A percentile compares a stretch with the other conserved stretches of the same genome.
Evolutionary conservation across 2,329 filamentous ascomycete genomes (phyloP).

Genomic region (Microascus cirrosus): DNA sequence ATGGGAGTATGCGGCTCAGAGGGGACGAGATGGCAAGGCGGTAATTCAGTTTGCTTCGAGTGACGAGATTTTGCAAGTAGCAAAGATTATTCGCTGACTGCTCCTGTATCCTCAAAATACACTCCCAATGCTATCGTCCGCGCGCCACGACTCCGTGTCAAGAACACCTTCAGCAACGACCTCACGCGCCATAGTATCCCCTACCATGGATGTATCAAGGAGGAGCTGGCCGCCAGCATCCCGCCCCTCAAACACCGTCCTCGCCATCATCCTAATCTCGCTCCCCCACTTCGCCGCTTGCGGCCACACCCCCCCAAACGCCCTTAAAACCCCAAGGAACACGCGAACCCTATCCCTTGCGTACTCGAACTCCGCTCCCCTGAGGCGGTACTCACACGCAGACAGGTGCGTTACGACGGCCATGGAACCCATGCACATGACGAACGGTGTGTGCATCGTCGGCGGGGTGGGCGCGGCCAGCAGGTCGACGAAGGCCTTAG

Average conservation of each 20-base stretch:
- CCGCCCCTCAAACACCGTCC: neutral
- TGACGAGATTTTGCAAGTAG: neutral
- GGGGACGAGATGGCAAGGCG: slow-evolving; percentile 13
- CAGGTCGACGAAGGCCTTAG: slow-evolving; percentile 9
- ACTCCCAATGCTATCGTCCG: too few relatives aligned
- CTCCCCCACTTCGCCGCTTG: slow-evolving; percentile 8
- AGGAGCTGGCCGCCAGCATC: neutral
- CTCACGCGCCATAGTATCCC: neutral
- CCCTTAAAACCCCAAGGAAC: slow-evolving; percentile 9
- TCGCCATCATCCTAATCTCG: slow-evolving; percentile 10
- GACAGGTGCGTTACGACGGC: slow-evolving; percentile 10
- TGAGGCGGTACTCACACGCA: slow-evolving; percentile 7
- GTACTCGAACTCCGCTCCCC: slow-evolving; percentile 1
- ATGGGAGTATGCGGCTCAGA: slow-evolving; percentile 12
- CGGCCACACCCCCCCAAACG: slow-evolving; percentile 9
- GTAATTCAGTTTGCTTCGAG: slow-evolving; percentile 15
- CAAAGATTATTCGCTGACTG: too few relatives aligned
- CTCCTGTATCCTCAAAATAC: too few relatives aligned
- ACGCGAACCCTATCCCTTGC: slow-evolving; percentile 9
- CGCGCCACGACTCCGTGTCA: too few relatives aligned
- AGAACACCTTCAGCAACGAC: neutral
- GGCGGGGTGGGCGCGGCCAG: slow-evolving; percentile 7
- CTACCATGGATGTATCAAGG: neutral
- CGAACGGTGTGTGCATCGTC: slow-evolving; percentile 8
- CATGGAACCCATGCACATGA: slow-evolving; percentile 12